Conservation (phyloP, 2,329 filamentous ascomycete genomes). For the Xylogone sp. region DNA sequence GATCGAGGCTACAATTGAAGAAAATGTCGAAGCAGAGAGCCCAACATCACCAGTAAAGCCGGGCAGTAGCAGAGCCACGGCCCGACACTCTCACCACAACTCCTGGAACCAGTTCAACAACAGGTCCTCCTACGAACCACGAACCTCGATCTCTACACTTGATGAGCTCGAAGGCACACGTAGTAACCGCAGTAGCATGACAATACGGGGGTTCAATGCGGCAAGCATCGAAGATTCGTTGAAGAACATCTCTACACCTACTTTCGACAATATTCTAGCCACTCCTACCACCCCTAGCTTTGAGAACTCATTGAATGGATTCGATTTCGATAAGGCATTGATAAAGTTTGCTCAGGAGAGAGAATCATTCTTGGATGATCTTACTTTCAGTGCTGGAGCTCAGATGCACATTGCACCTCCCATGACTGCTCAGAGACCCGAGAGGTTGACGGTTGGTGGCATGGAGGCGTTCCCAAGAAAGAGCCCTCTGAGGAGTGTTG, state of each 20-base stretch:
- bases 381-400: constrained; percentile 77
- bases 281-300: constrained; percentile 10
- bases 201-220: constrained; percentile 49
- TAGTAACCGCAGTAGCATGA: constrained; percentile 65
- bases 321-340: constrained; percentile 90
- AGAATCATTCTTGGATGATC: constrained; percentile 88
- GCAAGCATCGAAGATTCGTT: background rate
- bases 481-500: constrained; percentile 43
- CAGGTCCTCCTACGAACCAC: constrained; percentile 46
- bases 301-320: constrained; percentile 50
- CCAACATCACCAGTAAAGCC: constrained; percentile 28
- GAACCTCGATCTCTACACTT: constrained; percentile 50
- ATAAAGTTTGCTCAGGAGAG: constrained; percentile 94
- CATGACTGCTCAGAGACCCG: constrained; percentile 74
- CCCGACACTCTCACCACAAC: constrained; percentile 58
- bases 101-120: constrained; percentile 56
- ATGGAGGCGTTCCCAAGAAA: constrained; percentile 36
- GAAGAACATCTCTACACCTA: constrained; percentile 14
- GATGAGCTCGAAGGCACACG: constrained; percentile 48
- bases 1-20: constrained; percentile 56
- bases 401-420: constrained; percentile 65
- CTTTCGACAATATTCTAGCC: constrained; percentile 15
- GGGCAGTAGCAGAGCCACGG: constrained; percentile 27
- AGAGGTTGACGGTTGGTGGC: constrained; percentile 73
- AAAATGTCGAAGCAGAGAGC: constrained; percentile 51